Conservation (phyloP, 2,329 filamentous ascomycete genomes). For the Cryphonectria nitschkei region DNA sequence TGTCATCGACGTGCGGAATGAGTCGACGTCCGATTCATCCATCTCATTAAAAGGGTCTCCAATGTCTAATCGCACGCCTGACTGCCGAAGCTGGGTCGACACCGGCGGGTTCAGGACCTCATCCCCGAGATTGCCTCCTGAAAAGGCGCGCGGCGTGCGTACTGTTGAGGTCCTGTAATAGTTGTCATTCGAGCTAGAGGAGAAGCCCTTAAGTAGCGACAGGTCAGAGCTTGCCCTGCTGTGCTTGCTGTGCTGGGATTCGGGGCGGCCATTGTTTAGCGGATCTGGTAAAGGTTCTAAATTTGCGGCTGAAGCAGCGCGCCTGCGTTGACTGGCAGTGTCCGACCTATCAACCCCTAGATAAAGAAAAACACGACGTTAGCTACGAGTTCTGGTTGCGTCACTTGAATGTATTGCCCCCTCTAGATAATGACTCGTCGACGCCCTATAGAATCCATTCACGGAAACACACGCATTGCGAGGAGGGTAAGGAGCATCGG, state of each 20-base stretch:
- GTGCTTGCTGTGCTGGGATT: slow-evolving; percentile 67
- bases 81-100: slow-evolving; percentile 53
- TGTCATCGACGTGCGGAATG: slow-evolving; percentile 58
- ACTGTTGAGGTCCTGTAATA: slow-evolving; percentile 46
- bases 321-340: slow-evolving; percentile 32
- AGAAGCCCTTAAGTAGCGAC: slow-evolving; percentile 59
- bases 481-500: background rate
- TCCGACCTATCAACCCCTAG: slow-evolving; percentile 26
- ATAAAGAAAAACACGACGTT: background rate
- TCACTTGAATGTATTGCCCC: slow-evolving; percentile 1
- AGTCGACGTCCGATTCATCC: slow-evolving; percentile 72
- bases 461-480: background rate
- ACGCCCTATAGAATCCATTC: slow-evolving; percentile 1
- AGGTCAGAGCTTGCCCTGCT: slow-evolving; percentile 74
- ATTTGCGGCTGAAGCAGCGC: slow-evolving; percentile 65
- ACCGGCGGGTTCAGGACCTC: slow-evolving; percentile 51
- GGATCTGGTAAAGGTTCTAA: slow-evolving; percentile 58
- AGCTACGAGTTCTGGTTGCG: slow-evolving; percentile 7
- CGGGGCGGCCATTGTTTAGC: slow-evolving; percentile 52
- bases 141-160: slow-evolving; percentile 53
- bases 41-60: slow-evolving; percentile 65
- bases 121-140: slow-evolving; percentile 46
- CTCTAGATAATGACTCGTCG: slow-evolving; percentile 12
- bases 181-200: slow-evolving; percentile 48
- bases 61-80: slow-evolving; percentile 57